These are phyloP conservation scores for Daphne laureola DNA, from an alignment of 441 rosid species.

Conservation along the genomic window DNA sequence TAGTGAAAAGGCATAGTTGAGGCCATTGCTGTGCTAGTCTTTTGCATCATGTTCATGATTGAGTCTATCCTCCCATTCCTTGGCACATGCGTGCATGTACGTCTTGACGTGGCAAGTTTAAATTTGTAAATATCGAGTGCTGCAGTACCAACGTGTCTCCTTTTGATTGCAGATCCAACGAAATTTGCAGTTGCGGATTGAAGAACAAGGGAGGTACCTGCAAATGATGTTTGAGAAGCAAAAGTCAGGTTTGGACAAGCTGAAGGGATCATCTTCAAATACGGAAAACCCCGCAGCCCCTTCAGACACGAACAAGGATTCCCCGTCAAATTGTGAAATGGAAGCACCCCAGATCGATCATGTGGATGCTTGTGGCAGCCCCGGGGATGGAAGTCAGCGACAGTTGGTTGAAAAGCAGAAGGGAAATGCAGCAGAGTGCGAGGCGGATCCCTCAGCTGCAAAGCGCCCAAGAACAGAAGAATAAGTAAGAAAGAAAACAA, in stretches of 20 bases:
- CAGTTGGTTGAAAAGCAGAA: constrained; percentile 21
- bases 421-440: constrained; percentile 16
- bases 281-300: constrained; percentile 29
- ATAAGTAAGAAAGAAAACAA: constrained; percentile 16
- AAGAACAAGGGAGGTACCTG: constrained; percentile 91
- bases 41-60: no score
- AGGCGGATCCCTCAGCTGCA: constrained; percentile 25
- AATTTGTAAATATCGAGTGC: no score
- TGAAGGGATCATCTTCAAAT: constrained; percentile 44
- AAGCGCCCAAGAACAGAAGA: constrained; percentile 42
- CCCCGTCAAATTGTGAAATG: constrained; percentile 20
- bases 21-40: no score
- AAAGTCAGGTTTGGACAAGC: constrained; percentile 51
- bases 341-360: constrained; percentile 29
- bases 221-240: constrained; percentile 97
- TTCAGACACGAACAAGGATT: constrained; percentile 23
- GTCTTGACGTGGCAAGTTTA: no score
- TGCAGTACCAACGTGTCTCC: background rate
- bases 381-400: constrained; percentile 21
- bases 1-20: no score
- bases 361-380: constrained; percentile 11
- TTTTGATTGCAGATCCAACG: constrained; percentile 74
- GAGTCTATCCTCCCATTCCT: no score
- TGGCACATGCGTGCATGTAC: no score
- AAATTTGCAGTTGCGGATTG: constrained; percentile 82